Conservation (phyloP, 169 alveolate genomes). For the Eimeria necatrix region DNA sequence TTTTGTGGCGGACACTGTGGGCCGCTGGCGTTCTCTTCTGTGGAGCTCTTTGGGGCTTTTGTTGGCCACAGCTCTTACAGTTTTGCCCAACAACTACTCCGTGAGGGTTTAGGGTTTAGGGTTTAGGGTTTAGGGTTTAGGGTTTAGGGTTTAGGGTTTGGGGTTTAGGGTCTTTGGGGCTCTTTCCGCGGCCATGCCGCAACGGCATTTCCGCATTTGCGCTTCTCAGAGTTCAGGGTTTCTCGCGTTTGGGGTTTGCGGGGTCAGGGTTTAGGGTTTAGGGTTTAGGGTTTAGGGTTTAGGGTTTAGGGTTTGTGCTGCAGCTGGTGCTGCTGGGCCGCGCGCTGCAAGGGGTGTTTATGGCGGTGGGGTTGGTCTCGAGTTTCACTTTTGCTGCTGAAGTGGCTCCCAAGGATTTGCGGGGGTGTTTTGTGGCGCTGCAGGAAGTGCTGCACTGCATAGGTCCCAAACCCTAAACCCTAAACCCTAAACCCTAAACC, state of each 20-base stretch:
- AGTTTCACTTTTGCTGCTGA: neutral
- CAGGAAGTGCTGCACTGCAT: neutral
- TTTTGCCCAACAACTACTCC: neutral
- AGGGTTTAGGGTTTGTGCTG: too few species aligned
- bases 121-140: too few species aligned
- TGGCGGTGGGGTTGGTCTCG: neutral
- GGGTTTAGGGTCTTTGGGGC: too few species aligned
- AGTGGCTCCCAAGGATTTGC: neutral
- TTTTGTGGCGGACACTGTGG: neutral
- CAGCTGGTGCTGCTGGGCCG: neutral
- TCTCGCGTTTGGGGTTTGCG: too few species aligned
- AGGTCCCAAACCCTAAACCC: too few species aligned
- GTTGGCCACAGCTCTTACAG: neutral
- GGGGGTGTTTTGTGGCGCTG: neutral
- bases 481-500: constrained; percentile 6
- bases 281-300: too few species aligned
- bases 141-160: too few species aligned
- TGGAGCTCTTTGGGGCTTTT: neutral
- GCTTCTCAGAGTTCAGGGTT: too few species aligned
- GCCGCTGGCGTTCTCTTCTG: neutral
- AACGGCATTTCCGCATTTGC: too few species aligned
- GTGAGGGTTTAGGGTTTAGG: too few species aligned
- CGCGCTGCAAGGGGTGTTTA: neutral
- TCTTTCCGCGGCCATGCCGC: too few species aligned
- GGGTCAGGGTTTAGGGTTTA: too few species aligned